Base-by-base conservation (phyloP, 2,329 filamentous ascomycete genomes). In the Orbilia quercus region DNA sequence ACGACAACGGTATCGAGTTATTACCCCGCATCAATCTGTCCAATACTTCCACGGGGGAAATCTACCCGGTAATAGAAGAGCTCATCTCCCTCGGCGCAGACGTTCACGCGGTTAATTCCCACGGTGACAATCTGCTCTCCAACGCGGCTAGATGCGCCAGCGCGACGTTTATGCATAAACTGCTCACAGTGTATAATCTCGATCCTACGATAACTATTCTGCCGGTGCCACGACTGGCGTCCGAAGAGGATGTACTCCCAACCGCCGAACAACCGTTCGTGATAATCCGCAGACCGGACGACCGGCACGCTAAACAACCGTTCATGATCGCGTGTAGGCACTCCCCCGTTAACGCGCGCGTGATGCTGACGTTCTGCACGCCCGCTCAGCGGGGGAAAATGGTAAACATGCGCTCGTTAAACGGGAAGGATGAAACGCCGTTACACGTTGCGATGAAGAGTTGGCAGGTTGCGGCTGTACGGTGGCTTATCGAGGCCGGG, bases 401-500 rank as follows among this genome's bases (percentile, higher is more conserved):
- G 6, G 20, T 65, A 2, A 44, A 60, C 12, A 38, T 47, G 1
- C 18, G 23, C 9, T 59, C 59, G 16, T 3, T 50, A n/a, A 54
- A 72, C 16, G 67, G 67, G 14, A 59, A 60, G 14, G 67, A 42
- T 2, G 38, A 42, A 7, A 59, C 59, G 2, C 20, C 59, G 18
- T 42, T 72, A 14, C 67, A 72, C 22, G n/a, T 59, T 2, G 22
- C 20, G n/a, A 54, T 34, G 9, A 65, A 65, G 31, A 20, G 25
- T 20, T 45, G 28, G 2, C 6, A 23, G 0, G 14, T 65, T 23
- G 47, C 20, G 22, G 20, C 40, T 0, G 59, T 72, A 1, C 58
- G 67, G 16, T 38, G 14, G 25, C 40, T 72, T 5, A 65, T 72
- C 22, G 53, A 53, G 9, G 53, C 59, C n/a, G 67, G 67, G 4